phyloP scores from a whole-genome alignment of 768 basidiomycete genomes.

The Mycena floridula region DNA sequence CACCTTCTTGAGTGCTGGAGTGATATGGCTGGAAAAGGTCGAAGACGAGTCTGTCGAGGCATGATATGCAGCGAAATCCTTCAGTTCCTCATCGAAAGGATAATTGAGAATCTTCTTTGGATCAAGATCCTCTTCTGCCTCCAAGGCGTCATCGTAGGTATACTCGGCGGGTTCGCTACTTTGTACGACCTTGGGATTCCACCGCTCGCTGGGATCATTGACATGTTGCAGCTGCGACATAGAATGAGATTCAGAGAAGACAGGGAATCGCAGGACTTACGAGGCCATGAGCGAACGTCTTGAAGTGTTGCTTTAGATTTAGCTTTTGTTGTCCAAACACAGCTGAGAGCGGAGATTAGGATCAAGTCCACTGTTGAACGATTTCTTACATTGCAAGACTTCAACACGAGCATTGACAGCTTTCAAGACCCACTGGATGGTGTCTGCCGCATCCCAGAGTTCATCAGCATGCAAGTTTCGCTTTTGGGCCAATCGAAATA shows the following conservation, averaged over 20 bases:
- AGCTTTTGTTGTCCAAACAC: slow-evolving; percentile 21
- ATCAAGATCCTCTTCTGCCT: slow-evolving; percentile 13
- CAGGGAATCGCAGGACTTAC: slow-evolving; percentile 8
- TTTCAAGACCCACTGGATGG: slow-evolving; percentile 13
- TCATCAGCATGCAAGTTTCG: slow-evolving; percentile 21
- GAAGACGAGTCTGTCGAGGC: background rate
- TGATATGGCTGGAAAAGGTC: background rate
- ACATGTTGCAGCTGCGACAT: slow-evolving; percentile 9
- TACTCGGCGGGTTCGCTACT: slow-evolving; percentile 13
- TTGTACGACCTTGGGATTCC: slow-evolving; percentile 10
- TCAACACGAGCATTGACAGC: slow-evolving; percentile 17
- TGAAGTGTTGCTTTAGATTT: slow-evolving; percentile 17
- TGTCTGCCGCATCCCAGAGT: slow-evolving; percentile 17
- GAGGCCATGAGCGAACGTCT: slow-evolving; percentile 19
- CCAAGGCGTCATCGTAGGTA: slow-evolving; percentile 13
- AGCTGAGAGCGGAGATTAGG: slow-evolving; percentile 7
- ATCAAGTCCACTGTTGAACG: background rate
- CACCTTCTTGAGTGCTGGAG: slow-evolving; percentile 5
- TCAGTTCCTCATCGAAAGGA: slow-evolving; percentile 10
- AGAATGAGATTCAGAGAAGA: background rate
- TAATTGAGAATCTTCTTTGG: slow-evolving; percentile 15
- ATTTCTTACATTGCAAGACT: slow-evolving; percentile 17
- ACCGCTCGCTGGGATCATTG: slow-evolving; percentile 8
- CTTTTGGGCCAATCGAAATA: slow-evolving; percentile 21
- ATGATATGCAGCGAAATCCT: slow-evolving; percentile 14